Conservation (phyloP, 495 filamentous ascomycete species). For the Podospora didyma region DNA sequence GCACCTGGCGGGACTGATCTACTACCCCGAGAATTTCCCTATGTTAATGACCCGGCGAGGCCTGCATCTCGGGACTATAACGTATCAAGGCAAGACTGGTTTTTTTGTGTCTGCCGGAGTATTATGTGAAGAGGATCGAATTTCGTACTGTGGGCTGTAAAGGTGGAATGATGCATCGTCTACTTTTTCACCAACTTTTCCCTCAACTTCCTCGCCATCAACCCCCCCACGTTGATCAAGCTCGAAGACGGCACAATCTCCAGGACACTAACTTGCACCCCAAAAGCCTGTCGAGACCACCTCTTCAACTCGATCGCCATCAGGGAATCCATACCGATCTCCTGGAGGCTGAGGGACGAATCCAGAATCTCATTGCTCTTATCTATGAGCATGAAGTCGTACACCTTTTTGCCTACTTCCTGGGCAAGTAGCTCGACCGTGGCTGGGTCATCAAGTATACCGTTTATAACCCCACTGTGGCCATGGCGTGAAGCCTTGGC, state of each 20-base stretch:
- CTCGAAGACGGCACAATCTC: slow-evolving; percentile 35
- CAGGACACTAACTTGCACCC: slow-evolving; percentile 29
- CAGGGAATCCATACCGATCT: slow-evolving; percentile 37
- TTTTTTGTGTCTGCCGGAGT: no score
- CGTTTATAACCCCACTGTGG: no score
- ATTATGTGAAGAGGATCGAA: no score
- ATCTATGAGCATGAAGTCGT: slow-evolving; percentile 27
- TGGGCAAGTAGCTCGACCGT: slow-evolving; percentile 23
- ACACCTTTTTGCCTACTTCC: slow-evolving; percentile 33
- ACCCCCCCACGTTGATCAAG: slow-evolving; percentile 24
- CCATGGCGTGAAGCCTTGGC: neutral
- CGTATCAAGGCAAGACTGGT: no score
- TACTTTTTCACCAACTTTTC: no score
- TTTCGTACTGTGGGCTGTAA: no score
- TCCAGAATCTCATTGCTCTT: slow-evolving; percentile 26
- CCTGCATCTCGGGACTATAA: no score
- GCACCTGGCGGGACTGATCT: no score
- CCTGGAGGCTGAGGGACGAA: slow-evolving; percentile 16
- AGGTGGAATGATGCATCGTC: no score
- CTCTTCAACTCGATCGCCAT: slow-evolving; percentile 37
- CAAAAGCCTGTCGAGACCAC: slow-evolving; percentile 27
- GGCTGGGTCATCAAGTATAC: neutral
- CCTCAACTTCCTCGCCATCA: slow-evolving; percentile 1
- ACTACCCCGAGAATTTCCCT: no score
- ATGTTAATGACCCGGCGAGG: no score